These are phyloP conservation scores for Picea abies DNA, from an alignment of 83 land plant species.

Conservation along the genomic window DNA sequence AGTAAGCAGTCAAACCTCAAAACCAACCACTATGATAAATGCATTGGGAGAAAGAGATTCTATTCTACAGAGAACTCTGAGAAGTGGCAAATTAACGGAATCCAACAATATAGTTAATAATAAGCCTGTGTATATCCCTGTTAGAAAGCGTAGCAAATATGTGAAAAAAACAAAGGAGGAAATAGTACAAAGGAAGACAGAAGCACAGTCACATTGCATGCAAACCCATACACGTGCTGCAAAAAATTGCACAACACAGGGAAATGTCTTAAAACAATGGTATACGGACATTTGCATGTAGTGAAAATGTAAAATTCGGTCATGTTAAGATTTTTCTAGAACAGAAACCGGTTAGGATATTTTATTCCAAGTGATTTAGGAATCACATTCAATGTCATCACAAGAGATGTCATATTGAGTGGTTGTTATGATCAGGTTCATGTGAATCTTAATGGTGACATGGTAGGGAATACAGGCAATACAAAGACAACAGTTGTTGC, in stretches of 20 bases:
- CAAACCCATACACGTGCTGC: background rate
- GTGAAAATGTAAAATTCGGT: too few relatives aligned
- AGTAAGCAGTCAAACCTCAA: background rate
- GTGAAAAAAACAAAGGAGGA: background rate
- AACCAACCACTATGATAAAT: background rate
- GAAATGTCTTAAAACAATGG: background rate
- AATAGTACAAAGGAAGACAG: background rate
- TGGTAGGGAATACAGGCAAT: too few relatives aligned
- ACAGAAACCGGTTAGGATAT: too few relatives aligned
- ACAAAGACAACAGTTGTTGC: too few relatives aligned
- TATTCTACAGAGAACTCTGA: background rate
- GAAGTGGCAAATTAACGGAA: background rate
- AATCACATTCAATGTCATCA: too few relatives aligned
- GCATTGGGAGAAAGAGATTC: background rate
- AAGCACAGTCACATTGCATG: background rate
- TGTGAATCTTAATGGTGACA: too few relatives aligned
- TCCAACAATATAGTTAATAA: background rate
- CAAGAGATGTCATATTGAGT: too few relatives aligned
- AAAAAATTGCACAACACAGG: background rate
- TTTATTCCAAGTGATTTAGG: too few relatives aligned
- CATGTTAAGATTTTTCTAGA: too few relatives aligned
- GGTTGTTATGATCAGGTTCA: too few relatives aligned
- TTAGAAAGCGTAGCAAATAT: background rate
- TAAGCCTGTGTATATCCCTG: background rate
- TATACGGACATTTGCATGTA: too few relatives aligned